phyloP scores from a whole-genome alignment of 768 basidiomycete species.

The Ramaria sp. region DNA sequence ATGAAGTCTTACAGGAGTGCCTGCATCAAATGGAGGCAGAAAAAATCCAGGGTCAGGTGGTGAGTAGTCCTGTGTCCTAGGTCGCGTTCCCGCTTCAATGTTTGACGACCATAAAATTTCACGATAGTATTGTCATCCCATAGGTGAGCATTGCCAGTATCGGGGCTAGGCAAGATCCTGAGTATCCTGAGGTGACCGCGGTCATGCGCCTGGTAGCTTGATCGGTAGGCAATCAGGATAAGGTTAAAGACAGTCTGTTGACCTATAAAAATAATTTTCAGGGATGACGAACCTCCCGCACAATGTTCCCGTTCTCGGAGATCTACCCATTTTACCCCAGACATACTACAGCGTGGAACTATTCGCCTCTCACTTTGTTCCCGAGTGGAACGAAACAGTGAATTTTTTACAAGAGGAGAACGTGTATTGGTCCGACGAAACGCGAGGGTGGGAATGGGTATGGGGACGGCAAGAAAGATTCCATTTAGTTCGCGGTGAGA shows the following conservation, averaged over 20 bases:
- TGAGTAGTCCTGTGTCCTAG: neutral
- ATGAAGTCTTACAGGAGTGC: constrained; percentile 32
- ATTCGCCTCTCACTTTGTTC: constrained; percentile 38
- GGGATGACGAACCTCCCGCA: constrained; percentile 35
- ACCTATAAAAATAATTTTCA: constrained; percentile 9
- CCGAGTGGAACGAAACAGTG: constrained; percentile 38
- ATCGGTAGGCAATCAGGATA: constrained; percentile 25
- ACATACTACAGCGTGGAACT: constrained; percentile 48
- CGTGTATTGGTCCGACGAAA: constrained; percentile 29
- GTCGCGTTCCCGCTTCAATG: neutral
- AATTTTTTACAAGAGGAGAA: constrained; percentile 37
- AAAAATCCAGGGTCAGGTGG: constrained; percentile 35
- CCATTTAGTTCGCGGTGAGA: constrained; percentile 26
- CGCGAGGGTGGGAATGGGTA: constrained; percentile 31
- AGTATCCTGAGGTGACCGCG: constrained; percentile 31
- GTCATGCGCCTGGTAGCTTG: constrained; percentile 42
- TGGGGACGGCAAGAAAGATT: constrained; percentile 38
- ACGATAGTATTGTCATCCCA: constrained; percentile 35
- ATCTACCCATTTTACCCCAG: constrained; percentile 35
- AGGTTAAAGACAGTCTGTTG: neutral
- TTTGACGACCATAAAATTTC: neutral
- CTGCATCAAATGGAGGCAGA: constrained; percentile 35
- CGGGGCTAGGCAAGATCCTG: no score
- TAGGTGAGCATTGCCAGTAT: constrained; percentile 26
- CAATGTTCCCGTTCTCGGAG: constrained; percentile 37